A percentile compares a stretch with the other conserved stretches of the same genome.
Evolutionary conservation across 768 basidiomycete species (phyloP).

Genomic region (Clathrus columnatus): DNA sequence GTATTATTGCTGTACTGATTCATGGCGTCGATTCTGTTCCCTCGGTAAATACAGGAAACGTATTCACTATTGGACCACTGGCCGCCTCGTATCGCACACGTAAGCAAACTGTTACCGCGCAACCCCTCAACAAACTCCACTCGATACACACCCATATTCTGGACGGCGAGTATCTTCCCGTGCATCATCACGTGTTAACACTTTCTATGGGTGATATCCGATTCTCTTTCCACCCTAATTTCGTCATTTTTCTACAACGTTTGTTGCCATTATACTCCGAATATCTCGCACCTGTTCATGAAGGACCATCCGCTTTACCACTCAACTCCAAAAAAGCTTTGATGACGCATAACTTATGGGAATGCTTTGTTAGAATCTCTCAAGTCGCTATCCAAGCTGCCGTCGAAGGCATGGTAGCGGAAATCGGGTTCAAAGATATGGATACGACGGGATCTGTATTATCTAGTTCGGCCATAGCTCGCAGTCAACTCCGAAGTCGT

Average conservation of each 20-base stretch:
- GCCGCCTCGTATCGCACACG: not conserved
- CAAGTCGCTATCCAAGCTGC: conserved; percentile 4
- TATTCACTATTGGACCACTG: conserved; percentile 1
- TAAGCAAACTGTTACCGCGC: not conserved
- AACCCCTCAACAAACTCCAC: not conserved
- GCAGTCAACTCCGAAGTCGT: not conserved
- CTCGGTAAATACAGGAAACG: not conserved
- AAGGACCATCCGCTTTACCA: not conserved
- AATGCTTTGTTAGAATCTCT: not conserved
- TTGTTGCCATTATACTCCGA: conserved; percentile 39
- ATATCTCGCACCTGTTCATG: not conserved
- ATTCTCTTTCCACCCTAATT: conserved; percentile 42
- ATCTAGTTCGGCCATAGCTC: not conserved
- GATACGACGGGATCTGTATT: not conserved
- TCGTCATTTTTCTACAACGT: conserved; percentile 52
- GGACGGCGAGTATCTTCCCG: conserved; percentile 11
- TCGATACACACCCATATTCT: not conserved
- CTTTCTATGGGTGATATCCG: conserved; percentile 33
- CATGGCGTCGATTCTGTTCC: not conserved
- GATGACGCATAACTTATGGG: not conserved
- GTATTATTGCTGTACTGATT: not conserved
- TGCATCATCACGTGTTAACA: conserved; percentile 22
- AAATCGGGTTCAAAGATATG: not conserved
- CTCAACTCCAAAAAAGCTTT: not conserved
- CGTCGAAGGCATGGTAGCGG: conserved; percentile 7